A percentile compares a stretch with the other conserved stretches of the same genome.
These are phyloP conservation scores for Claviceps sp. DNA, from an alignment of 2,329 filamentous ascomycete genomes.

Conservation along the genomic window DNA sequence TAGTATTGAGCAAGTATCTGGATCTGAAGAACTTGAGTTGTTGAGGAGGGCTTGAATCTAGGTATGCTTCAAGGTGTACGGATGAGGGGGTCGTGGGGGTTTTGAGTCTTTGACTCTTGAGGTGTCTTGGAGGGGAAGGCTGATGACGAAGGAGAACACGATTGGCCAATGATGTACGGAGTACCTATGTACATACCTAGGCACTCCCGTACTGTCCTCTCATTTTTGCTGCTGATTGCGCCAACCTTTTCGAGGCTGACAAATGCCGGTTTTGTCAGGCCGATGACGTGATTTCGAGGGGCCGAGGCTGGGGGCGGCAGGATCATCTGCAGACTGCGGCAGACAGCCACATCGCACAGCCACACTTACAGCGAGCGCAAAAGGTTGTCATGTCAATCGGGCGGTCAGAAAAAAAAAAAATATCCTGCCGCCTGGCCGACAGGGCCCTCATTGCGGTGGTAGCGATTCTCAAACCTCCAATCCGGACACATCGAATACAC, in stretches of 20 bases:
- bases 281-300: conserved; percentile 5
- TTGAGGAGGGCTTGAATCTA: too few species aligned
- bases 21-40: too few species aligned
- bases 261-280: conserved; percentile 1
- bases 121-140: too few species aligned
- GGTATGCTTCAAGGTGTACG: too few species aligned
- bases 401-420: conserved; percentile 5
- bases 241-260: background rate
- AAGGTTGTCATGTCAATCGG: conserved; percentile 2
- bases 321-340: background rate
- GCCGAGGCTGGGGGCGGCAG: background rate
- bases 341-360: background rate
- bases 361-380: background rate
- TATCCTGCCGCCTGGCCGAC: conserved; percentile 1
- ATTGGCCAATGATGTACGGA: too few species aligned
- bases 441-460: background rate
- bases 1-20: too few species aligned
- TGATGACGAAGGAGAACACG: too few species aligned
- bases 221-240: too few species aligned
- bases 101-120: too few species aligned
- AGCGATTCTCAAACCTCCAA: background rate
- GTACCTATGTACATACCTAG: too few species aligned
- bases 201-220: too few species aligned
- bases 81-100: too few species aligned
- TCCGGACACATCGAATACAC: background rate